These are phyloP conservation scores for Pyrenula massariospora DNA, from an alignment of 495 filamentous ascomycete genomes.

Conservation along the genomic window DNA sequence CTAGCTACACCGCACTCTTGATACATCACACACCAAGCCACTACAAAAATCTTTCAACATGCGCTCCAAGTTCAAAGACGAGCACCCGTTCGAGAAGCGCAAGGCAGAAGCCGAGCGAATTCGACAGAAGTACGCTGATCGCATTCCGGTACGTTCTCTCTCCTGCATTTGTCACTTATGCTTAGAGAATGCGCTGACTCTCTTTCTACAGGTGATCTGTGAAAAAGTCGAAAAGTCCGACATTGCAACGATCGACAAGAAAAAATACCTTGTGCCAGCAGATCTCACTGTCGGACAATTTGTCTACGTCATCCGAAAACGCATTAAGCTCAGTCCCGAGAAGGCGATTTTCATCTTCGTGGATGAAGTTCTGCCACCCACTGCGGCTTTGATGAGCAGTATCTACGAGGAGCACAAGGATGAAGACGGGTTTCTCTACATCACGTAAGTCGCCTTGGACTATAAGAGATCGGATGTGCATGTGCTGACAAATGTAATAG, in stretches of 20 bases:
- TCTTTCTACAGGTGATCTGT: slow-evolving; percentile 73
- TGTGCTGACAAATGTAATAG: slow-evolving; percentile 38
- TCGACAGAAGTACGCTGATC: slow-evolving; percentile 96
- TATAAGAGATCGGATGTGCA: not conserved
- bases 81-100: slow-evolving; percentile 97
- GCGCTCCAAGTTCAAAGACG: slow-evolving; percentile 99
- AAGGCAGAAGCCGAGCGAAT: slow-evolving; percentile 99
- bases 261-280: slow-evolving; percentile 97
- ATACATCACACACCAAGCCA: slow-evolving; percentile 6
- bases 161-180: not conserved
- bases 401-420: slow-evolving; percentile 99
- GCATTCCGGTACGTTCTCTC: slow-evolving; percentile 75
- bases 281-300: slow-evolving; percentile 99
- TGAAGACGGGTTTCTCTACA: slow-evolving; percentile 46
- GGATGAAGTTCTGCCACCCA: slow-evolving; percentile 93
- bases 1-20: not conserved
- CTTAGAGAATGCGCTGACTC: slow-evolving; percentile 11
- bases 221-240: slow-evolving; percentile 99
- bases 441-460: slow-evolving; percentile 36
- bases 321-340: slow-evolving; percentile 98
- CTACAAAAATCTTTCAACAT: slow-evolving; percentile 41
- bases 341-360: slow-evolving; percentile 99
- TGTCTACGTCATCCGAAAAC: slow-evolving; percentile 99
- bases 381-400: slow-evolving; percentile 95
- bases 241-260: slow-evolving; percentile 99